A percentile compares a stretch with the other conserved stretches of the same genome.
Evolutionary conservation across 495 filamentous ascomycete genomes (phyloP).

Genomic region (Neurospora hispaniola): DNA sequence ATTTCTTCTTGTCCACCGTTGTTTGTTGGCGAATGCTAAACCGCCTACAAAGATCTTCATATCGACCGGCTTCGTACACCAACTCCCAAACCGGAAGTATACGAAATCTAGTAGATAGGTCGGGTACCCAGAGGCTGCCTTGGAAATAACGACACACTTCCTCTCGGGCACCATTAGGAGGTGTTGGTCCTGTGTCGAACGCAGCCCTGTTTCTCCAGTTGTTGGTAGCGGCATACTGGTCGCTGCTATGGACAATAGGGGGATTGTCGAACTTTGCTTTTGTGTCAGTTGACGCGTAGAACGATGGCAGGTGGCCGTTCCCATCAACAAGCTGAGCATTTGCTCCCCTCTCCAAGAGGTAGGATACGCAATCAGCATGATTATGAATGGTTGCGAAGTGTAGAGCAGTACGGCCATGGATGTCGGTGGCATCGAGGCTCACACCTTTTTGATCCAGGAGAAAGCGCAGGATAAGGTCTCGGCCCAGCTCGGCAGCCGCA

Average conservation of each 20-base stretch:
- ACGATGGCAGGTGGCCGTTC: slow-evolving; percentile 4
- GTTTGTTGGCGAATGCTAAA: neutral
- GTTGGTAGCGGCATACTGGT: neutral
- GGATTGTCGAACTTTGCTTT: neutral
- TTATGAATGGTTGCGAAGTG: neutral
- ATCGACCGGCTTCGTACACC: neutral
- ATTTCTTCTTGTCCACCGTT: neutral
- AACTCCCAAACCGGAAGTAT: neutral
- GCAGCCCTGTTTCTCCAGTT: neutral
- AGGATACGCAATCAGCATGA: neutral
- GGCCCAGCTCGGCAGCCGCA: slow-evolving; percentile 1
- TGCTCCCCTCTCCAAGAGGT: neutral
- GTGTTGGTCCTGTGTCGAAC: neutral
- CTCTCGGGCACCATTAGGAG: neutral
- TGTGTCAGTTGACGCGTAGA: neutral
- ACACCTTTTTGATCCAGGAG: slow-evolving; percentile 4
- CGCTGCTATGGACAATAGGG: neutral
- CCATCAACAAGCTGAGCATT: slow-evolving; percentile 3
- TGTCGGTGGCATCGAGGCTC: neutral
- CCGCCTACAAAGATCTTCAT: neutral
- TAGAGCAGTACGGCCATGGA: neutral
- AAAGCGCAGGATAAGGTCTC: neutral
- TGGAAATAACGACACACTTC: neutral
- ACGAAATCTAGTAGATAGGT: neutral
- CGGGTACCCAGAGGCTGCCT: slow-evolving; percentile 4